Conservation (phyloP, 768 basidiomycete species). For the Pleurotus sapidus region DNA sequence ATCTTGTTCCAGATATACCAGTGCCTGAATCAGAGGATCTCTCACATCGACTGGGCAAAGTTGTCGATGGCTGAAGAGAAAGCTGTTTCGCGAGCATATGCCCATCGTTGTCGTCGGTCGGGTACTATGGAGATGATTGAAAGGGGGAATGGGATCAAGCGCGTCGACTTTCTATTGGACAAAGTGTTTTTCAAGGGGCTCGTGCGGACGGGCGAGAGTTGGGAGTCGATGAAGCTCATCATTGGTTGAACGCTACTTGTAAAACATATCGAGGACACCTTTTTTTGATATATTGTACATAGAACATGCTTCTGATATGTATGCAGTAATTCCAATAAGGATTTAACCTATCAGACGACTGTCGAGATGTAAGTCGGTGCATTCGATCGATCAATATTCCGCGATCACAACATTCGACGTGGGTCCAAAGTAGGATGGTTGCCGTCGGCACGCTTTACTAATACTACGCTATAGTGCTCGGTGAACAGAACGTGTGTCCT, state of each 20-base stretch:
- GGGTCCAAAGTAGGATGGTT: too few species aligned
- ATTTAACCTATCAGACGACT: too few species aligned
- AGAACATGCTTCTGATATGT: too few species aligned
- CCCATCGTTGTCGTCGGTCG: constrained; percentile 30
- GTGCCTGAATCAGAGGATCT: constrained; percentile 41
- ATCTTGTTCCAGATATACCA: constrained; percentile 50
- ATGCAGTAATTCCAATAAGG: too few species aligned
- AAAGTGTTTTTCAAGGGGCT: constrained; percentile 48
- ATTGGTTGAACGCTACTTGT: constrained; percentile 7
- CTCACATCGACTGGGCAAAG: constrained; percentile 36
- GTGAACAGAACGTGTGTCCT: too few species aligned
- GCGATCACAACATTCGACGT: too few species aligned
- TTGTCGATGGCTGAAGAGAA: constrained; percentile 27
- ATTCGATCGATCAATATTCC: too few species aligned
- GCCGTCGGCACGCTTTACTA: too few species aligned
- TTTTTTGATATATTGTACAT: too few species aligned
- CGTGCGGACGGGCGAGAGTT: constrained; percentile 34
- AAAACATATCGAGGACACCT: too few species aligned
- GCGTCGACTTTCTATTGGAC: constrained; percentile 55
- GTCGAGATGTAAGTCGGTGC: too few species aligned
- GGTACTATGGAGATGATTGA: constrained; percentile 30
- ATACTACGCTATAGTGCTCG: too few species aligned
- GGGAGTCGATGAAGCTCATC: constrained; percentile 33
- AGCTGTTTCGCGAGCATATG: constrained; percentile 34
- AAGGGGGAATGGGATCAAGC: constrained; percentile 50